Percentiles rank a stretch among this genome's conserved stretches.
These are phyloP conservation scores for Podospora tetraspora DNA, from an alignment of 495 filamentous ascomycete genomes.

Conservation along the genomic window DNA sequence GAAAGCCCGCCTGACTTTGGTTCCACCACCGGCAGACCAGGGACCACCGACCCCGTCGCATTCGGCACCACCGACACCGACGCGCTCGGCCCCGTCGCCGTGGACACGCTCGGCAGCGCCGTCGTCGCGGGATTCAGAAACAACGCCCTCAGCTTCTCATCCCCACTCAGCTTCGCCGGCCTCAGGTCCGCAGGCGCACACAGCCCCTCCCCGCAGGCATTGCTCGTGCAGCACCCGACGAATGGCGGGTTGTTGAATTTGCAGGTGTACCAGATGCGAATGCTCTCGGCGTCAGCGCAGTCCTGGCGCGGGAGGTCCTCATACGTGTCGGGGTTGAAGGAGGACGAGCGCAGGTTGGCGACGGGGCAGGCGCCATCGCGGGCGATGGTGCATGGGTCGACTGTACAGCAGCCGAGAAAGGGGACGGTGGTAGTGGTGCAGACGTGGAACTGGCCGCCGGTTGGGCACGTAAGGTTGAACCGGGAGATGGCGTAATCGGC, in stretches of 20 bases:
- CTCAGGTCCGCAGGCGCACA: constrained; percentile 21
- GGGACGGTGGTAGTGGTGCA: constrained; percentile 15
- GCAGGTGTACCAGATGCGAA: constrained; percentile 28
- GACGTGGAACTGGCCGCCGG: constrained; percentile 24
- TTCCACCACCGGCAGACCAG: neutral
- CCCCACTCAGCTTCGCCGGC: constrained; percentile 20
- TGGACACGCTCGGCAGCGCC: neutral
- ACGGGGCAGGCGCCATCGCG: constrained; percentile 19
- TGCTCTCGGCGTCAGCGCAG: constrained; percentile 7
- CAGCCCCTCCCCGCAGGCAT: constrained; percentile 20
- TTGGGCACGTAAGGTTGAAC: constrained; percentile 24
- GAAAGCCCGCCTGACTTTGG: neutral
- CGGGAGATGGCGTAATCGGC: neutral
- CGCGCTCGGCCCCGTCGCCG: neutral
- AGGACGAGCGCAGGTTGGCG: constrained; percentile 15
- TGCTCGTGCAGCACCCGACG: constrained; percentile 30
- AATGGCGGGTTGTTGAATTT: constrained; percentile 21
- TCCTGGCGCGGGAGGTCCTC: constrained; percentile 19
- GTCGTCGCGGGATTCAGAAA: neutral
- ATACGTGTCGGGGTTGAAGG: constrained; percentile 19
- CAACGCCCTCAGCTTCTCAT: neutral
- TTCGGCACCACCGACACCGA: neutral
- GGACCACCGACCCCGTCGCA: neutral
- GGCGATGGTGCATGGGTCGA: constrained; percentile 25
- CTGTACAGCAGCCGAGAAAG: constrained; percentile 34